Percentiles rank a stretch among this genome's conserved stretches.
phyloP scores from a whole-genome alignment of 2,329 filamentous ascomycete genomes.

The Penicillium psychrosexuale region DNA sequence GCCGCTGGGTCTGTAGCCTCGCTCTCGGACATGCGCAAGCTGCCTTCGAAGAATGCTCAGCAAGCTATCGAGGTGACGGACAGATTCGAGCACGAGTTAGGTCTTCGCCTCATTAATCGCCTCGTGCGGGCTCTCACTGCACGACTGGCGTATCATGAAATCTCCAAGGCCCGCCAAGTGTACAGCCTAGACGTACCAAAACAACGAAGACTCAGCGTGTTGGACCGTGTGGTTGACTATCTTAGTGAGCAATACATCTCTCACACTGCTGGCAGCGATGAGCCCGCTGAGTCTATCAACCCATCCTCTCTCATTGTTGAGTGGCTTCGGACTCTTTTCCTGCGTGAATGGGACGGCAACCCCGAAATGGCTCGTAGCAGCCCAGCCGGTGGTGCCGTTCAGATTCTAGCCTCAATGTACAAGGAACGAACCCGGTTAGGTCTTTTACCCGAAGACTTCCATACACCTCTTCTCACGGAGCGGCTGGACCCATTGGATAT shows the following conservation, averaged over 20 bases:
- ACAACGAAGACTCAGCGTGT: conserved; percentile 29
- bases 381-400: conserved; percentile 72
- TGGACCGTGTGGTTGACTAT: conserved; percentile 38
- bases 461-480: conserved; percentile 71
- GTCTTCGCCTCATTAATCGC: conserved; percentile 49
- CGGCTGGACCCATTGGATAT: conserved; percentile 71
- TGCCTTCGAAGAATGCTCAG: conserved; percentile 27
- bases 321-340: conserved; percentile 61
- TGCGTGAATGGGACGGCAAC: conserved; percentile 77
- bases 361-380: conserved; percentile 67
- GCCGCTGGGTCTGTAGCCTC: conserved; percentile 39
- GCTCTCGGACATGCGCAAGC: conserved; percentile 36
- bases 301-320: conserved; percentile 40
- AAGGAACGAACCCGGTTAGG: conserved; percentile 65
- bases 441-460: conserved; percentile 66
- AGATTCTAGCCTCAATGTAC: conserved; percentile 70
- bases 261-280: conserved; percentile 6
- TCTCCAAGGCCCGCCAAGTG: conserved; percentile 39
- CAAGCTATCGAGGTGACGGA: conserved; percentile 40
- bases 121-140: conserved; percentile 50
- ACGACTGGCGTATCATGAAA: conserved; percentile 50
- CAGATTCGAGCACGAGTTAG: conserved; percentile 51
- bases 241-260: conserved; percentile 31
- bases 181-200: conserved; percentile 29
- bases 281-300: conserved; percentile 20